phyloP scores from a whole-genome alignment of 768 basidiomycete species.

The Hebeloma cylindrosporum region DNA sequence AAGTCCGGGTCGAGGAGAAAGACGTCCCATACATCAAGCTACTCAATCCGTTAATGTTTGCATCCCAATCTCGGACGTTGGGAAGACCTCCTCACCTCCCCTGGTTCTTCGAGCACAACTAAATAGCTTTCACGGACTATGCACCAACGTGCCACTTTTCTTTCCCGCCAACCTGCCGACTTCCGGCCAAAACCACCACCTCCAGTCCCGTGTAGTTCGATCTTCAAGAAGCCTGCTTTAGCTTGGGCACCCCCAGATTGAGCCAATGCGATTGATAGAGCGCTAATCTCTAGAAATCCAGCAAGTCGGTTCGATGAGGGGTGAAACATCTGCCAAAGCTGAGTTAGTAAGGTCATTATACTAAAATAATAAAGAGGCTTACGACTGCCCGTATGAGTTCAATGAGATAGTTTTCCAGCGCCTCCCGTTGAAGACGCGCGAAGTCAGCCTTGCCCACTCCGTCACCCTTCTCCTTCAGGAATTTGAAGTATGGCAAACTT shows the following conservation, averaged over 20 bases:
- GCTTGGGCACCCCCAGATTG: slow-evolving; percentile 82
- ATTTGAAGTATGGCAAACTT: slow-evolving; percentile 85
- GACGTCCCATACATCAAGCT: slow-evolving; percentile 91
- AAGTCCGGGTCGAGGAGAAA: slow-evolving; percentile 92
- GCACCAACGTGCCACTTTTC: slow-evolving; percentile 82
- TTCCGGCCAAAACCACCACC: slow-evolving; percentile 65
- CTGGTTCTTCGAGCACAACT: slow-evolving; percentile 82
- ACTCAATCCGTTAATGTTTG: slow-evolving; percentile 5
- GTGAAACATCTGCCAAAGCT: slow-evolving; percentile 79
- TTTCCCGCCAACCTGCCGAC: slow-evolving; percentile 55
- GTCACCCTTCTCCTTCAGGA: slow-evolving; percentile 58
- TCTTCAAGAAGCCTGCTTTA: slow-evolving; percentile 82
- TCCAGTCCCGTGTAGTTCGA: slow-evolving; percentile 52
- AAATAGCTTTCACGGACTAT: slow-evolving; percentile 90
- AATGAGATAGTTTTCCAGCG: slow-evolving; percentile 85
- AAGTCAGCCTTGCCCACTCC: slow-evolving; percentile 70
- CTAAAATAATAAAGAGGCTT: slow-evolving; percentile 27
- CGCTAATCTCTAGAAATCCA: slow-evolving; percentile 89
- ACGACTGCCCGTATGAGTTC: slow-evolving; percentile 88
- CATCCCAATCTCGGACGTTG: neutral
- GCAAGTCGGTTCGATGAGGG: slow-evolving; percentile 87
- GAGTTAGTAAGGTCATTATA: neutral
- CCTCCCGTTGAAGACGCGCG: slow-evolving; percentile 77
- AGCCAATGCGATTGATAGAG: slow-evolving; percentile 80
- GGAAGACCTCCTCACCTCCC: slow-evolving; percentile 54